Conservation (phyloP, 148 eudicot genomes). For the Selenicereus undatus region DNA sequence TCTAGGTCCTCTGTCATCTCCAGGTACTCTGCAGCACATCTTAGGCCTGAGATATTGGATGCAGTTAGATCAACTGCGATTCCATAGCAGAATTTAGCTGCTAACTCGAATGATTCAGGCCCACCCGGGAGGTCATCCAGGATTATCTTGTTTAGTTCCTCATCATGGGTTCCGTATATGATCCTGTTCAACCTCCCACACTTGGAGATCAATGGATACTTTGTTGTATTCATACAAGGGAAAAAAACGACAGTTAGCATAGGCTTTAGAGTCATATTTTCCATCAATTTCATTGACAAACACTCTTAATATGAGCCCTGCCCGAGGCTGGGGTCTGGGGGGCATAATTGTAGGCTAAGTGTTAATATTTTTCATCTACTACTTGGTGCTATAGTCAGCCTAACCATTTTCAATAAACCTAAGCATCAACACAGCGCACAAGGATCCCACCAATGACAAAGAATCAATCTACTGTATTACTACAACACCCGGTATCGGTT, state of each 20-base stretch:
- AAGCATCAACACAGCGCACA: neutral
- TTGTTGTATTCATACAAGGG: constrained; percentile 1
- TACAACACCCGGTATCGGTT: neutral
- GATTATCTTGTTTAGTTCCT: constrained; percentile 46
- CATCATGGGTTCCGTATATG: constrained; percentile 61
- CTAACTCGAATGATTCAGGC: constrained; percentile 77
- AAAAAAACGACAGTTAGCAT: neutral
- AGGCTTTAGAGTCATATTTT: no score
- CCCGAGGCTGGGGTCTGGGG: neutral
- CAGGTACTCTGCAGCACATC: constrained; percentile 88
- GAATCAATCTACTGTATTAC: neutral
- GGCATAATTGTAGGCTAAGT: neutral
- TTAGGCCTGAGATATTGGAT: constrained; percentile 78
- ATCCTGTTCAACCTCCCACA: constrained; percentile 84
- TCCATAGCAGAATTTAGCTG: constrained; percentile 95
- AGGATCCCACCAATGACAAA: neutral
- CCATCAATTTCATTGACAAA: no score
- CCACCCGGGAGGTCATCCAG: constrained; percentile 90
- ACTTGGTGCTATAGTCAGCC: neutral
- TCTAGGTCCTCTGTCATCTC: constrained; percentile 98
- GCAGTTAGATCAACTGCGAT: constrained; percentile 89
- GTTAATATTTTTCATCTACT: no score
- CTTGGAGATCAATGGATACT: constrained; percentile 85
- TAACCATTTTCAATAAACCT: neutral
- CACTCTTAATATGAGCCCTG: neutral